Evolutionary conservation across 805 yeast species (phyloP).

Genomic region (Monosporozyma solicola): DNA sequence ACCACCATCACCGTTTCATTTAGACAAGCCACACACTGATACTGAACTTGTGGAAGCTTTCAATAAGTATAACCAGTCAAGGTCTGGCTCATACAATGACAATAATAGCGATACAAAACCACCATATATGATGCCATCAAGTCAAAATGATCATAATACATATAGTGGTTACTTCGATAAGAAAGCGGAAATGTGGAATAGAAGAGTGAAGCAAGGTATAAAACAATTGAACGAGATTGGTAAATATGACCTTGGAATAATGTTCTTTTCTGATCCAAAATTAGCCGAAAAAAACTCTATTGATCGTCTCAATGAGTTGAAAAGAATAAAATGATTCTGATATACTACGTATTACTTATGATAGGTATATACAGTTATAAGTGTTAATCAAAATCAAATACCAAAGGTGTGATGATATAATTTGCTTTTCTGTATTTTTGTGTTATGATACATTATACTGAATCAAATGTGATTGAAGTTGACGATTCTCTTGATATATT

Average conservation of each 20-base stretch:
- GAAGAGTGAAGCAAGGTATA: slow-evolving; percentile 38
- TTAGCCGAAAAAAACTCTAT: slow-evolving; percentile 15
- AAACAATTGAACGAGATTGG: slow-evolving; percentile 14
- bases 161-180: slow-evolving; percentile 34
- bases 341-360: background rate
- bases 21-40: background rate
- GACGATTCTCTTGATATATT: too few species aligned
- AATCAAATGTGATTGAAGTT: too few species aligned
- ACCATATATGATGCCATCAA: slow-evolving; percentile 18
- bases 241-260: slow-evolving; percentile 14
- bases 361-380: background rate
- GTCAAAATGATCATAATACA: slow-evolving; percentile 24
- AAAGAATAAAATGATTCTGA: background rate
- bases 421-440: too few species aligned
- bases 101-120: slow-evolving; percentile 9
- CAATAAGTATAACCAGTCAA: background rate
- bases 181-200: slow-evolving; percentile 48
- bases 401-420: too few species aligned
- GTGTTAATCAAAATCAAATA: too few species aligned
- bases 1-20: background rate
- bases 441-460: too few species aligned
- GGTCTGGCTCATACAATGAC: slow-evolving; percentile 2
- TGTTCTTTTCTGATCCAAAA: slow-evolving; percentile 27
- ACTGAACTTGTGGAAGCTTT: background rate
- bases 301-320: background rate